Base-by-base conservation (phyloP, 805 yeast species). In the Lachancea cidri region DNA sequence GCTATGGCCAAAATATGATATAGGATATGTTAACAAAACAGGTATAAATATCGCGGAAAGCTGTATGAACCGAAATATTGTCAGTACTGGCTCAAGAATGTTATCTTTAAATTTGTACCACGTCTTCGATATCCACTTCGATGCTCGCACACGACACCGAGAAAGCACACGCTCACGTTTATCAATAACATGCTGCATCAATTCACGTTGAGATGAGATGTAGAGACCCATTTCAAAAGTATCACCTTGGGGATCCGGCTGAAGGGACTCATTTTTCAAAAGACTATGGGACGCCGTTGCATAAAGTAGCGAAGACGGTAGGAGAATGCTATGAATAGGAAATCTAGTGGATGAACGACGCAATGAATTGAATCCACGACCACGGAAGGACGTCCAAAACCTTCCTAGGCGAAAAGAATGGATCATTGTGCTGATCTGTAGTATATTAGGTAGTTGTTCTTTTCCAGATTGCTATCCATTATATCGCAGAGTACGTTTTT, bases 141-240 rank as follows among this genome's bases (percentile, higher is more conserved):
- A 35, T 4, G 50, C 6, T 3, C 45, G 36, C 3, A 45, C 57
- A 2, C 38, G 38, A 17, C 52, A 46, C 8, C 41, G 33, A 43
- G 42, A 45, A n/a, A 52, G 34, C 42, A 49, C 53, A 9, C 53
- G 33, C 1, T 58, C 42, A 41, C 83, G 56, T 29, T 66, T 62
- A 1, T 53, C 47, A 0, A 52, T 42, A 18, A 60, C 61, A 35
- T 71, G 73, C 2, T 63, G 64, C 9, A 57, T 55, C 31, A 74
- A 66, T 53, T 83, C 87, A 15, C 61, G 58, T 48, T 79, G 81
- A 0, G 89, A 83, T 0, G 85, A 68, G 9, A 63, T 43, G 55
- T 68, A 84, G 2, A 84, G 66, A 1, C 85, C 85, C 69, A 72
- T 71, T 55, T 84, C 93, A 60, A 70, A 82, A 0, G 94, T 84